These are phyloP conservation scores for Allium fistulosum DNA, from an alignment of 106 monocot species.

Conservation along the genomic window DNA sequence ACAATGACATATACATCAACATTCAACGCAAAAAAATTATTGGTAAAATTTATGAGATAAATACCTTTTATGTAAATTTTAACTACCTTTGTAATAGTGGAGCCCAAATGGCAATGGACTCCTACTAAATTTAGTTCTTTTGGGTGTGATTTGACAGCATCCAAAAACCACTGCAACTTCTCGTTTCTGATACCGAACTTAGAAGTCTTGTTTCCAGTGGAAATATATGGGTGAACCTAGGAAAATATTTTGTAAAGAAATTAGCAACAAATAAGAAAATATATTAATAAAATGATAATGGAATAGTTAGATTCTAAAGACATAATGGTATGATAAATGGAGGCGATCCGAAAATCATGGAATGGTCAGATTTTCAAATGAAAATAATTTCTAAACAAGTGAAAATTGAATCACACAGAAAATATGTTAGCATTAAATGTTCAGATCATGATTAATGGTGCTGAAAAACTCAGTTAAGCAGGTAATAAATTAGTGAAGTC, in stretches of 20 bases:
- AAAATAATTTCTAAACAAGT: too few species aligned
- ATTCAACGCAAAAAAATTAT: not conserved
- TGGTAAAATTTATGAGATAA: too few species aligned
- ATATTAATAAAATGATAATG: too few species aligned
- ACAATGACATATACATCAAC: not conserved
- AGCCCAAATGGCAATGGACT: slow-evolving; percentile 92
- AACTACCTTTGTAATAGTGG: slow-evolving; percentile 89
- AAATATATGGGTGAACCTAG: slow-evolving; percentile 96
- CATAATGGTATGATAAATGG: too few species aligned
- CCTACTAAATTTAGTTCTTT: slow-evolving; percentile 88
- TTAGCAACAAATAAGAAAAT: not conserved
- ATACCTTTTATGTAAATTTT: not conserved
- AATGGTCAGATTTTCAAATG: too few species aligned
- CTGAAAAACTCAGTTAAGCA: too few species aligned
- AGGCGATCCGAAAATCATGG: too few species aligned
- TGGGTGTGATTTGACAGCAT: slow-evolving; percentile 63
- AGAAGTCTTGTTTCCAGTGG: slow-evolving; percentile 98
- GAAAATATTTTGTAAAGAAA: not conserved
- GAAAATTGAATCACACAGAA: too few species aligned
- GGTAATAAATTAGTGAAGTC: too few species aligned
- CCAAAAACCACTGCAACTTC: slow-evolving; percentile 93
- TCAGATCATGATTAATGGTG: too few species aligned
- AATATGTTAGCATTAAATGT: too few species aligned
- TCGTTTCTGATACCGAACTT: slow-evolving; percentile 98
- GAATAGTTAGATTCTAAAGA: too few species aligned